phyloP scores from a whole-genome alignment of 768 basidiomycete genomes.

The Paxillus involutus region DNA sequence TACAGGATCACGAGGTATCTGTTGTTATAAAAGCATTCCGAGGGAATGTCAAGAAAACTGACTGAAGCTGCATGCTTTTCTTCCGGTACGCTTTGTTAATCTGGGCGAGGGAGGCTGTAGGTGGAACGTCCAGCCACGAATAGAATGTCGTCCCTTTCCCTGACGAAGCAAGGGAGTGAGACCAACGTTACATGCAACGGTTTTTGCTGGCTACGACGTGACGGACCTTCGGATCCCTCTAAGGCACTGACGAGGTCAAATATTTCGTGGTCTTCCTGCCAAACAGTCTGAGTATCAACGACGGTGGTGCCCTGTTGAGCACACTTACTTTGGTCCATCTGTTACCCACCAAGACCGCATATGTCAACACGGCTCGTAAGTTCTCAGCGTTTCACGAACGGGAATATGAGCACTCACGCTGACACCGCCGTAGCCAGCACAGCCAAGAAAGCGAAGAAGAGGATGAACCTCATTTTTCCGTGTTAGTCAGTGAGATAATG shows the following conservation, averaged over 20 bases:
- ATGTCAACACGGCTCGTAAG: constrained; percentile 2
- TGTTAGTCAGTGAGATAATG: background rate
- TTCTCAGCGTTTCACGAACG: background rate
- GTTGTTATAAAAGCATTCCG: background rate
- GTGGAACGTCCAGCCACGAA: constrained; percentile 82
- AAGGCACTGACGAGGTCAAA: constrained; percentile 88
- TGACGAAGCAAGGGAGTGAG: constrained; percentile 19
- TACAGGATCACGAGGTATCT: constrained; percentile 29
- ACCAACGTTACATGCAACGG: constrained; percentile 1
- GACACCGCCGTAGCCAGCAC: constrained; percentile 50
- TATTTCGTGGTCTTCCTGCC: constrained; percentile 91
- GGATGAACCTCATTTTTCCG: constrained; percentile 48
- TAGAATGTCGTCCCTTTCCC: constrained; percentile 95
- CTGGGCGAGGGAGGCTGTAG: constrained; percentile 70
- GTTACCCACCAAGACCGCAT: background rate
- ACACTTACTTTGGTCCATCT: constrained; percentile 71
- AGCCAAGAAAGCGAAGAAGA: constrained; percentile 49
- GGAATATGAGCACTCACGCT: constrained; percentile 49
- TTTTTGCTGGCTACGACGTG: background rate
- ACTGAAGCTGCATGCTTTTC: constrained; percentile 90
- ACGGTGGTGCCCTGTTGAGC: background rate
- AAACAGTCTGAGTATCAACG: background rate
- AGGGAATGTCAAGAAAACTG: constrained; percentile 29
- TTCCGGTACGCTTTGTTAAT: constrained; percentile 91
- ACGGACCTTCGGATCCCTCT: constrained; percentile 74